Evolutionary conservation across 2,329 filamentous ascomycete species (phyloP).

Genomic region (Clonostachys byssicola): DNA sequence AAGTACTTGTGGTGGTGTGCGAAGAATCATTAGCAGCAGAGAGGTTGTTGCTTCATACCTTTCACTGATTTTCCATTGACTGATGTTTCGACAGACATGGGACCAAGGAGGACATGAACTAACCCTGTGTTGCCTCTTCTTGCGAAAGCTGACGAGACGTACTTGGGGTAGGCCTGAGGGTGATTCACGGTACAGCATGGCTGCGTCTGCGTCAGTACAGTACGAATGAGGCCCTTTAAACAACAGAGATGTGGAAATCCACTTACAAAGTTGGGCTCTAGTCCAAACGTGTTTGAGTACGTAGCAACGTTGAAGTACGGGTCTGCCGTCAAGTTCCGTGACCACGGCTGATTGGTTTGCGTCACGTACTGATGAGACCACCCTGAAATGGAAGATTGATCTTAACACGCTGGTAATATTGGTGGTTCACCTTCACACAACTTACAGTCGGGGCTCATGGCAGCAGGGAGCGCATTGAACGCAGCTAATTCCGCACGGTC

Average conservation of each 20-base stretch:
- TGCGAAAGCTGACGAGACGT: conserved; percentile 25
- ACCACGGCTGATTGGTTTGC: conserved; percentile 44
- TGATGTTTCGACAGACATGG: conserved; percentile 28
- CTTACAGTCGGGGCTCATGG: conserved; percentile 33
- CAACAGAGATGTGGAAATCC: not conserved
- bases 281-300: conserved; percentile 15
- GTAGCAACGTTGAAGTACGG: conserved; percentile 36
- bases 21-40: too few species aligned
- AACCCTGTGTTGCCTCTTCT: conserved; percentile 29
- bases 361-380: conserved; percentile 50
- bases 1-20: too few species aligned
- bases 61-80: conserved; percentile 6
- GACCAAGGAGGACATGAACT: conserved; percentile 40
- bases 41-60: conserved; percentile 18
- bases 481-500: conserved; percentile 43
- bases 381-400: conserved; percentile 5
- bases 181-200: conserved; percentile 53
- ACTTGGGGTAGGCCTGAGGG: conserved; percentile 49
- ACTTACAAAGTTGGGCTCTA: conserved; percentile 34
- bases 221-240: too few species aligned
- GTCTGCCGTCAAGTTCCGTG: conserved; percentile 24
- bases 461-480: conserved; percentile 47
- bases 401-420: not conserved
- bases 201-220: conserved; percentile 2
- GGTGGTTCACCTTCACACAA: not conserved